Conservation (phyloP, 805 yeast species). For the Zygosaccharomyces bailii region DNA sequence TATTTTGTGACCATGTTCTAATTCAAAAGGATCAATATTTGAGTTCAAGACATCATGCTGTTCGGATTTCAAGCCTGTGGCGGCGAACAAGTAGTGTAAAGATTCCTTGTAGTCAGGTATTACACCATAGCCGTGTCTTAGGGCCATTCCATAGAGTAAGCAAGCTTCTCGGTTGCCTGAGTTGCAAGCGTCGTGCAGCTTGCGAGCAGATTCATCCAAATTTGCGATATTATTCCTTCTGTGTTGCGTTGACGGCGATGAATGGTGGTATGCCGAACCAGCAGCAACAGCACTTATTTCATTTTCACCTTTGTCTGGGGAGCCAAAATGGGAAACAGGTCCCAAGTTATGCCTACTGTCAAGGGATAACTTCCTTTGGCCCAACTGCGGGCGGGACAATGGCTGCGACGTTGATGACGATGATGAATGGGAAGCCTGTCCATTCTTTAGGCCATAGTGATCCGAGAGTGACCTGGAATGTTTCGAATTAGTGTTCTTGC, state of each 20-base stretch:
- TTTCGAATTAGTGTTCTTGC: constrained; percentile 1
- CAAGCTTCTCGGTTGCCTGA: constrained; percentile 63
- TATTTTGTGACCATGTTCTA: constrained; percentile 29
- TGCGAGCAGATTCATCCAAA: constrained; percentile 65
- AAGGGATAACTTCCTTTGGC: constrained; percentile 12
- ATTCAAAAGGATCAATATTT: constrained; percentile 36
- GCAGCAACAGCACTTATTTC: constrained; percentile 4
- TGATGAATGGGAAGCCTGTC: not conserved
- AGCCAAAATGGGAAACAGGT: constrained; percentile 9
- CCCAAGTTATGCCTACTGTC: constrained; percentile 12
- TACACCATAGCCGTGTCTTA: constrained; percentile 68
- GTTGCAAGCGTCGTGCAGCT: constrained; percentile 60
- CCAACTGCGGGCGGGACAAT: not conserved
- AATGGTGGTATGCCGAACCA: constrained; percentile 7
- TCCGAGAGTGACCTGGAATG: constrained; percentile 21
- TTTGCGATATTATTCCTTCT: constrained; percentile 52
- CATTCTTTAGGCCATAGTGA: constrained; percentile 1
- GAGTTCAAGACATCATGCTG: constrained; percentile 22
- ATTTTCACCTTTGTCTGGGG: constrained; percentile 8
- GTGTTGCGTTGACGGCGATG: constrained; percentile 20
- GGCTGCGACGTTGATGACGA: not conserved
- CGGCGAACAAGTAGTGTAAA: constrained; percentile 57
- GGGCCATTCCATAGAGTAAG: constrained; percentile 63
- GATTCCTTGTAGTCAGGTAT: constrained; percentile 52
- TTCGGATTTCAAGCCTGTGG: constrained; percentile 39